phyloP scores from a whole-genome alignment of 1,284 basidiomycete species.

The Hemileia vastatrix region DNA sequence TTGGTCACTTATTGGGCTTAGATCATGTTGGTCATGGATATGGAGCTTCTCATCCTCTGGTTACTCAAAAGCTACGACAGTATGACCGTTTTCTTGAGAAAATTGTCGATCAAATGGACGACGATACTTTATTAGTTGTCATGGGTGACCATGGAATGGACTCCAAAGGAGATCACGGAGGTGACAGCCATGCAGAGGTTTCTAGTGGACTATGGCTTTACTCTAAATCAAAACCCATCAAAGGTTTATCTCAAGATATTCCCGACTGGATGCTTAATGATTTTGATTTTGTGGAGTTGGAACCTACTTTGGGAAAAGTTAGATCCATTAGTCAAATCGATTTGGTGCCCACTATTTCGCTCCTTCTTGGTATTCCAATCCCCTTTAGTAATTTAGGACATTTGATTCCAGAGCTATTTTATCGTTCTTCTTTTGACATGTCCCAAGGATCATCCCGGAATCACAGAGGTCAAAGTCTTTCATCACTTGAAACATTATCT shows the following conservation, averaged over 20 bases:
- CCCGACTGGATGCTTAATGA: slow-evolving; percentile 24
- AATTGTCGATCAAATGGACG: slow-evolving; percentile 58
- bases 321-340: slow-evolving; percentile 86
- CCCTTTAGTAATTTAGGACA: slow-evolving; percentile 91
- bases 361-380: slow-evolving; percentile 85
- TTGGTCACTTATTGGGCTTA: slow-evolving; percentile 93
- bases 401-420: slow-evolving; percentile 82
- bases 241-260: slow-evolving; percentile 13
- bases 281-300: background rate
- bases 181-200: slow-evolving; percentile 76
- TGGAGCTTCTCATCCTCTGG: slow-evolving; percentile 74
- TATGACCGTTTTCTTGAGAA: slow-evolving; percentile 70
- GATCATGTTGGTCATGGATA: slow-evolving; percentile 94
- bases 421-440: slow-evolving; percentile 32
- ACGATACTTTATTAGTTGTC: slow-evolving; percentile 79
- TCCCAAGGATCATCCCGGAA: background rate
- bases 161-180: slow-evolving; percentile 84
- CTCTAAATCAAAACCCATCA: slow-evolving; percentile 49
- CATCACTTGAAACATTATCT: slow-evolving; percentile 47
- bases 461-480: slow-evolving; percentile 20
- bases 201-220: slow-evolving; percentile 85
- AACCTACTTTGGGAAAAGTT: slow-evolving; percentile 3
- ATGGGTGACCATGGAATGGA: slow-evolving; percentile 99
- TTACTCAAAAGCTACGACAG: slow-evolving; percentile 73
- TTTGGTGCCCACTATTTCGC: slow-evolving; percentile 74